phyloP scores from a whole-genome alignment of 176 grass and related monocot species.

The Carex kokanica region DNA sequence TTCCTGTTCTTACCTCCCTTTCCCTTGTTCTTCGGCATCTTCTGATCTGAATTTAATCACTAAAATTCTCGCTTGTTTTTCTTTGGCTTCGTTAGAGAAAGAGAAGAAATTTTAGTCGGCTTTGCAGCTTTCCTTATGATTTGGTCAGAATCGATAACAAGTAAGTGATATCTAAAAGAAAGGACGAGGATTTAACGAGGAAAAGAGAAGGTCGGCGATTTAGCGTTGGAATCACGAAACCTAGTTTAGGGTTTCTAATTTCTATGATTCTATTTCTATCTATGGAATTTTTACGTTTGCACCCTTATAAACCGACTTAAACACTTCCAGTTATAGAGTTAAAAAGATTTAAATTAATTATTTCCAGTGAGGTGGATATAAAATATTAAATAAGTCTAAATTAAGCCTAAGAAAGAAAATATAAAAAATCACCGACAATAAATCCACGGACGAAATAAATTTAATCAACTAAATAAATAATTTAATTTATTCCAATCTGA shows the following conservation, averaged over 20 bases:
- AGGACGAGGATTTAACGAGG: background rate
- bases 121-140: slow-evolving; percentile 9
- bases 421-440: too few relatives aligned
- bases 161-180: background rate
- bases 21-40: slow-evolving; percentile 94
- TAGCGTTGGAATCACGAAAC: slow-evolving; percentile 33
- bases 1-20: slow-evolving; percentile 98
- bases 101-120: background rate
- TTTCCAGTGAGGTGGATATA: too few relatives aligned
- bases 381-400: too few relatives aligned
- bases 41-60: background rate
- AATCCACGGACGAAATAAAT: too few relatives aligned
- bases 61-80: slow-evolving; percentile 4
- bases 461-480: too few relatives aligned
- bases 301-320: slow-evolving; percentile 8
- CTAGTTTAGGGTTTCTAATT: slow-evolving; percentile 28
- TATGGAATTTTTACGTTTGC: background rate
- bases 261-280: background rate
- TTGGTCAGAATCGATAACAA: background rate
- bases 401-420: too few relatives aligned
- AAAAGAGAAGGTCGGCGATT: slow-evolving; percentile 4
- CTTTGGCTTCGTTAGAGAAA: background rate
- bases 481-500: too few relatives aligned
- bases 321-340: background rate
- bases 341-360: too few relatives aligned